Evolutionary conservation across 2,329 filamentous ascomycete genomes (phyloP), one percentile per base, ranked within the genome.

Genomic region (Fusarium sp.): DNA sequence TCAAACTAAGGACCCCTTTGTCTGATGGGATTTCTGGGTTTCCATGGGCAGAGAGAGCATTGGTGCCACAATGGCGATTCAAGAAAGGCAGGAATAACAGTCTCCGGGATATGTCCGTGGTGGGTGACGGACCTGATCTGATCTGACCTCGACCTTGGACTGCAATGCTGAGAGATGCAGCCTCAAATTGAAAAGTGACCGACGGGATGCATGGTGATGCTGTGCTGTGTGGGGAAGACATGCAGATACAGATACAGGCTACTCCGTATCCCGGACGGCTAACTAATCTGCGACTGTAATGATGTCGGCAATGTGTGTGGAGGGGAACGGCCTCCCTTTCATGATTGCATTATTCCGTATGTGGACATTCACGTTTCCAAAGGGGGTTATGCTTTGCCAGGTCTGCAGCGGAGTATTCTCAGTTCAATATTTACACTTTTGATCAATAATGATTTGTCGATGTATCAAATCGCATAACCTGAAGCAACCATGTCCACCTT

Each of bases 1-100:
- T 68, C 69, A 72, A 72, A 72, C 64, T 67, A 54, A 67, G 65
- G 65, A 58, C 49, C 67, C 66, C 50, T 67, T 68, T 64, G 65
- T 69, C 36, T 40, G 53, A 67, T 68, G 46, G 28, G 30, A 53
- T 39, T 51, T 58, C 46, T 64, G 45, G 30, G 20, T 55, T 62
- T 45, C 30, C 17, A 48, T 40, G 40, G 53, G 26, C 36, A 42
- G 58, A 46, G n/a, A 23, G 20, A 32, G 32, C 24, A 26, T 47
- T 6, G 45, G 53, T 49, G 23, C 45, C 51, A 63, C 55, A 24
- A 51, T 20, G 10, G 21, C 30, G 15, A 20, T 46, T 46, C 15
- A 17, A 30, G 39, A 19, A 60, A 15, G 15, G 42, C 30, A 19
- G n/a, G 30, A 38, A 40, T 61, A 38, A n/a, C 30, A 5, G 19